Base-by-base conservation (phyloP, 179 eudicot genomes). In the Spergularia azorica region DNA sequence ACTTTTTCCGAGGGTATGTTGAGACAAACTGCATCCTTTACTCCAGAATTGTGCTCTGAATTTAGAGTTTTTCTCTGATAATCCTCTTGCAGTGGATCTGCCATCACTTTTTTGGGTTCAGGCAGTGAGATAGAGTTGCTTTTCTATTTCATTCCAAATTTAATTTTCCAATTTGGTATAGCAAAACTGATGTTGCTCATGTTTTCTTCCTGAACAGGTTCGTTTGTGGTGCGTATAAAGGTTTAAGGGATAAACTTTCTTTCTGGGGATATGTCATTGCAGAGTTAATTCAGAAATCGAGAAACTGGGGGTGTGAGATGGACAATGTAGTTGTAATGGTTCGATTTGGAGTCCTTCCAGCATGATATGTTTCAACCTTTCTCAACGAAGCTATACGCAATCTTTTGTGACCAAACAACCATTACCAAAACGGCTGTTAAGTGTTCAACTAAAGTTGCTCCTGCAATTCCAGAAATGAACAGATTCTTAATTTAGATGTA, bases 151-250 rank as follows among this genome's bases (percentile, higher is more conserved):
- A n/a, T n/a, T n/a, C n/a, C n/a, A n/a, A n/a, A n/a, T n/a, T n/a
- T n/a, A n/a, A n/a, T n/a, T n/a, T n/a, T n/a, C n/a, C n/a, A n/a
- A n/a, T n/a, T n/a, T n/a, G 57, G 61, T 60, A 10, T 20, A 58
- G 55, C 16, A 17, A 39, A 26, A 18, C 48, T 14, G n/a, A 43
- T 32, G 71, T 54, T 51, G 0, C 14, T 70, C 17, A 50, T 58
- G 14, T 41, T 79, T 67, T 52, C 68, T 73, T 67, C 66, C 55
- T 79, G 77, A 78, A 74, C 92, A 92, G 97, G 98, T 89, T 94
- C 97, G 5, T 92, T 94, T 83, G 90, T 94, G 83, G 81, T 94
- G 15, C 96, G 98, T 48, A 90, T 94, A 76, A 94, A 94, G 86
- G 97, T 84, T n/a, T 91, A 88, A 26, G 86, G 38, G 46, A 71